Evolutionary conservation across 345 rosid genomes (phyloP).

Genomic region (Gossypium australe): DNA sequence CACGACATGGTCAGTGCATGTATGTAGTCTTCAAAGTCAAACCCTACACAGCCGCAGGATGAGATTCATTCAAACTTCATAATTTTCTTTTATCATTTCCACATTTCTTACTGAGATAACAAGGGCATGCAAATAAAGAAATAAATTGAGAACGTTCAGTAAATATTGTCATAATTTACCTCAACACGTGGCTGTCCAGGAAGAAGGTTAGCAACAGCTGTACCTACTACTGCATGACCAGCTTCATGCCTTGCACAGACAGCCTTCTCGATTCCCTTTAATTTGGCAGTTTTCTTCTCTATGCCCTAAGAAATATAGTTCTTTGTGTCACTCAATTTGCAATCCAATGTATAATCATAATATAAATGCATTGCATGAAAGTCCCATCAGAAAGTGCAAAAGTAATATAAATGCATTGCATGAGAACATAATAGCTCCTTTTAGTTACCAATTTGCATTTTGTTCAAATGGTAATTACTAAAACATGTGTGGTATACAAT

Average conservation of each 20-base stretch:
- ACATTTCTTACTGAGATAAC: neutral
- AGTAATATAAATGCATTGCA: neutral
- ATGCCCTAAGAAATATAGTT: slow-evolving; percentile 54
- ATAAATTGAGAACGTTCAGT: neutral
- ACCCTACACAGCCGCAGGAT: neutral
- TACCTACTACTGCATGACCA: slow-evolving; percentile 97
- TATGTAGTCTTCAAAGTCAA: neutral
- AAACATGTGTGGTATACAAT: neutral
- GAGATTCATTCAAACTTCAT: neutral
- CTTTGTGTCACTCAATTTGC: slow-evolving; percentile 6
- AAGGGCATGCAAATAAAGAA: neutral
- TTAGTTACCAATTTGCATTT: neutral
- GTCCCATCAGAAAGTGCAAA: neutral
- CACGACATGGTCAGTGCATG: neutral
- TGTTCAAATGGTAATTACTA: neutral
- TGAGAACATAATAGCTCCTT: neutral
- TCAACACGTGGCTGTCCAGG: slow-evolving; percentile 87
- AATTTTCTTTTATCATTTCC: neutral
- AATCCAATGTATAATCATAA: neutral
- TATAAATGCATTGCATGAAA: neutral
- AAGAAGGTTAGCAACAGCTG: slow-evolving; percentile 88
- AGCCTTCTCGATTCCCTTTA: slow-evolving; percentile 81
- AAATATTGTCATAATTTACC: slow-evolving; percentile 36
- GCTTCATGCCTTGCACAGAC: slow-evolving; percentile 98
- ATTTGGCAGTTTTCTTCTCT: slow-evolving; percentile 90